These are phyloP conservation scores for Eragrostis tef DNA, from an alignment of 202 grass and related monocot species.

Conservation along the genomic window DNA sequence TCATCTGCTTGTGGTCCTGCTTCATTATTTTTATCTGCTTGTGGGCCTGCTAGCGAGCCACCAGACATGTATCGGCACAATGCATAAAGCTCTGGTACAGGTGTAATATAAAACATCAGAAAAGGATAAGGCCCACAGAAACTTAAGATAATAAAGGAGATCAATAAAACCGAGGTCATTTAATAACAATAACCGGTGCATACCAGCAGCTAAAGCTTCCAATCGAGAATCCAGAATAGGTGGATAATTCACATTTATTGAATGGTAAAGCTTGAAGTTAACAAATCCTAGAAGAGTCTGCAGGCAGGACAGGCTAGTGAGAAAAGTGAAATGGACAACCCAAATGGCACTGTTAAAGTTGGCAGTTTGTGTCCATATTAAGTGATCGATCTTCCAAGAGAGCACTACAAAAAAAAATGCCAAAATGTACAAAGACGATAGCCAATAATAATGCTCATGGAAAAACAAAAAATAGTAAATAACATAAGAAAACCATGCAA, in stretches of 20 bases:
- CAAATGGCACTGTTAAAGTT: background rate
- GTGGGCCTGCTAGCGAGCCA: conserved; percentile 15
- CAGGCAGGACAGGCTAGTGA: conserved; percentile 48
- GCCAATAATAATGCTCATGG: background rate
- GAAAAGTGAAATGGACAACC: conserved; percentile 32
- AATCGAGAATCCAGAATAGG: conserved; percentile 84
- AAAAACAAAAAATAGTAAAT: background rate
- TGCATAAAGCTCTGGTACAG: conserved; percentile 81
- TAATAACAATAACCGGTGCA: conserved; percentile 36
- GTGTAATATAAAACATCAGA: conserved; percentile 36
- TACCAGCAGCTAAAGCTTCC: conserved; percentile 94
- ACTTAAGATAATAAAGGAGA: background rate
- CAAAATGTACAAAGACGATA: background rate
- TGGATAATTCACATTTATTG: conserved; percentile 97
- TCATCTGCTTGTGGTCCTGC: conserved; percentile 60
- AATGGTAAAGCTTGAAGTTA: conserved; percentile 99
- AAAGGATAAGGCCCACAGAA: conserved; percentile 18
- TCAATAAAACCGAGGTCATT: conserved; percentile 1
- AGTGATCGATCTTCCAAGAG: conserved; percentile 12
- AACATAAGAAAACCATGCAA: background rate
- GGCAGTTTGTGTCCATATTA: background rate
- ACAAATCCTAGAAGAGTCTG: conserved; percentile 95
- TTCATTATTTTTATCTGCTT: conserved; percentile 37
- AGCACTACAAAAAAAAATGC: background rate
- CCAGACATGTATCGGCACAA: conserved; percentile 79